Base-by-base conservation (phyloP, 805 yeast species). In the Millerozyma acaciae region DNA sequence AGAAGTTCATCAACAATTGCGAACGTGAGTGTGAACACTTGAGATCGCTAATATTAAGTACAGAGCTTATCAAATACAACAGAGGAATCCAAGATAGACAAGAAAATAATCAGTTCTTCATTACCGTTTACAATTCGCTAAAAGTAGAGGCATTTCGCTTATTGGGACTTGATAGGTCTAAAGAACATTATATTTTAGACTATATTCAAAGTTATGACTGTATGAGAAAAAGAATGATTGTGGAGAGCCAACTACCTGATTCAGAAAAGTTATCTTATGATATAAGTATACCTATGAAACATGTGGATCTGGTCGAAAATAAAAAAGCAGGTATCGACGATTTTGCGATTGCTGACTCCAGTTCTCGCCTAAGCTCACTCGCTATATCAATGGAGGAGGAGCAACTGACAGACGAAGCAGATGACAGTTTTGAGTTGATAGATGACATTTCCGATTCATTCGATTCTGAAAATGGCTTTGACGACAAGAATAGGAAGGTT, bases 401-500 rank as follows among this genome's bases (percentile, higher is more conserved):
- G 13, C 40, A 54, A 0, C 39, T 42, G 4, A 43, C 36, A 5
- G 47, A 46, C 2, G 14, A 30, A 5, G 24, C 33, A 10, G 58
- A 54, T 36, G 63, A 48, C 44, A 52, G 47, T 2, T 70, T 65
- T 45, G 80, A 75, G 35, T 28, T 74, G 13, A 46, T 75, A 15
- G 71, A 70, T 9, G 70, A 60, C 12, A 57, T 61, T 23, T 57
- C 46, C 5, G 51, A 44, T 12, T 33, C 33, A 4, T 34, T 39
- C 1, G 56, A 49, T 17, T 18, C 37, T 5, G 47, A 37, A 18
- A 32, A 13, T 16, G 19, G 36, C 6, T 32, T 40, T 3, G 82
- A 78, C 40, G 94, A 85, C 51, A 77, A 76, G 45, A 84, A 86
- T 51, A 60, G 95, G 35, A 82, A 80, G 47, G 81, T 87, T 1